A percentile compares a stretch with the other conserved stretches of the same genome.
phyloP scores from a whole-genome alignment of 2,329 filamentous ascomycete species.

The Colletotrichum filicis region DNA sequence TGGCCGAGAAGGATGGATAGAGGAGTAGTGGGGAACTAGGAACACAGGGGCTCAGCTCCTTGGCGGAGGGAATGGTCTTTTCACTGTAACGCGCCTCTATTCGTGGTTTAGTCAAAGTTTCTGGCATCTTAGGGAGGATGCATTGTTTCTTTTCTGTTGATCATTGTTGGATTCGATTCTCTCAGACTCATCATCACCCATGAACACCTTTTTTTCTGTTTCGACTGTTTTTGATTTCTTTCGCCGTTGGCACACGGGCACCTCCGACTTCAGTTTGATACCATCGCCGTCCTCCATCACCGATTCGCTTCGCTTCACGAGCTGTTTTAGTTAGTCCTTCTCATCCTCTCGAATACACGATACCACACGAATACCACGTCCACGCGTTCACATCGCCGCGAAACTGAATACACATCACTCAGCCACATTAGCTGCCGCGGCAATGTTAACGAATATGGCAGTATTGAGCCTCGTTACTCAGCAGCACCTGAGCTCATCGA shows the following conservation, averaged over 20 bases:
- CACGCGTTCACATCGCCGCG: background rate
- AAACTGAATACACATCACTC: background rate
- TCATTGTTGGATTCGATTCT: constrained; percentile 9
- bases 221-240: constrained; percentile 23
- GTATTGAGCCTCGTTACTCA: background rate
- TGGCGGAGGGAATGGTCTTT: background rate
- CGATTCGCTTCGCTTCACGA: constrained; percentile 16
- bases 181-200: background rate
- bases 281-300: constrained; percentile 26
- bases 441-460: background rate
- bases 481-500: background rate
- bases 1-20: constrained; percentile 48
- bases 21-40: constrained; percentile 45
- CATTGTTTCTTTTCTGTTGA: constrained; percentile 20
- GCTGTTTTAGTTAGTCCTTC: constrained; percentile 25
- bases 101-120: constrained; percentile 16
- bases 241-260: constrained; percentile 29
- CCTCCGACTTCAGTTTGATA: constrained; percentile 34
- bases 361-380: constrained; percentile 13
- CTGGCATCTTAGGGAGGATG: constrained; percentile 19
- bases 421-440: background rate
- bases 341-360: constrained; percentile 28
- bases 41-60: constrained; percentile 22
- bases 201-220: constrained; percentile 7
- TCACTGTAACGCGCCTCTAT: constrained; percentile 22